Evolutionary conservation across 495 filamentous ascomycete genomes (phyloP).

Genomic region (Talaromyces nanjingensis): DNA sequence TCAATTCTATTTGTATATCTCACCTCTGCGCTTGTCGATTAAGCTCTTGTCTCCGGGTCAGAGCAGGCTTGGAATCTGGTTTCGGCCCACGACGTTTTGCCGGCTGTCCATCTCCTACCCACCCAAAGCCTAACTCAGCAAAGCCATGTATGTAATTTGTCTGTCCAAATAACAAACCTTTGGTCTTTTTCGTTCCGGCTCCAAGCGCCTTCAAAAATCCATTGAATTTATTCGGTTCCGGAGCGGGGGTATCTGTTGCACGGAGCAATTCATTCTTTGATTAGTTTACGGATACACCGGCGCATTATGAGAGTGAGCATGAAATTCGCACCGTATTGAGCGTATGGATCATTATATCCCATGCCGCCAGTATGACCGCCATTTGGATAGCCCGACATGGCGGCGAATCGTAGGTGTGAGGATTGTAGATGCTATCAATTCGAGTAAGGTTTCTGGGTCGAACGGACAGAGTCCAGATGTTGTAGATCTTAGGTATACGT

Average conservation of each 20-base stretch:
- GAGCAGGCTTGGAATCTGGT: conserved; percentile 89
- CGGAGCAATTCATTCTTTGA: background rate
- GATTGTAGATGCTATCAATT: background rate
- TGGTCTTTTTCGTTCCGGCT: conserved; percentile 8
- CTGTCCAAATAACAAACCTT: background rate
- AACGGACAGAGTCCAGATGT: background rate
- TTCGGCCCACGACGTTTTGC: conserved; percentile 91
- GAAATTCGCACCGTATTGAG: background rate
- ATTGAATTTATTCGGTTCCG: conserved; percentile 7
- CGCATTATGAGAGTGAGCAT: background rate
- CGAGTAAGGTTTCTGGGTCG: background rate
- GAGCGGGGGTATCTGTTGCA: background rate
- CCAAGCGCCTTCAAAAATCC: conserved; percentile 10
- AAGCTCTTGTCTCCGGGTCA: conserved; percentile 88
- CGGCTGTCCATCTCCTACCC: conserved; percentile 62
- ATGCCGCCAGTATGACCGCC: background rate
- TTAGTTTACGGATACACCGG: background rate
- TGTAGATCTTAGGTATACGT: background rate
- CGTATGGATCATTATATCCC: background rate
- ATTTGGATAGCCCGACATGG: background rate
- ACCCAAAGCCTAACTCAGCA: background rate
- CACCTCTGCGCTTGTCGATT: conserved; percentile 96
- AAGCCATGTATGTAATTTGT: background rate
- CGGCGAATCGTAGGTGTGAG: background rate
- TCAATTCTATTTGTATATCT: conserved; percentile 8